Percentiles rank a stretch among this genome's conserved stretches.
phyloP scores from a whole-genome alignment of 1,139 yeast genomes.

The Arxiozyma bovina region DNA sequence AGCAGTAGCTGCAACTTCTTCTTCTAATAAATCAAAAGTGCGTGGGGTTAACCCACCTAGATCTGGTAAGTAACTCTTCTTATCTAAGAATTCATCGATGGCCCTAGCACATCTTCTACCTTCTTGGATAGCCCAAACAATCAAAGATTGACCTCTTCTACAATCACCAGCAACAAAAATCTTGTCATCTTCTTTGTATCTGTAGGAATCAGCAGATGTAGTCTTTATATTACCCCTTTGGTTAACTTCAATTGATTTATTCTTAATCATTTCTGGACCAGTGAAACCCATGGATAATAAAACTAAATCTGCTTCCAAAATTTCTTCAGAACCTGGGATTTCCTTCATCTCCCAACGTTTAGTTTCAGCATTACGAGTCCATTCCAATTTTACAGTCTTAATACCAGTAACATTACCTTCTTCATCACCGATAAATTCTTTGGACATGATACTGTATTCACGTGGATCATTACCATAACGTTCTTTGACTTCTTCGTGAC shows the following conservation, averaged over 20 bases:
- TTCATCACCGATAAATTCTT: constrained; percentile 91
- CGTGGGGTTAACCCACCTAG: constrained; percentile 88
- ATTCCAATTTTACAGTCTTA: constrained; percentile 92
- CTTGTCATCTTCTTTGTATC: constrained; percentile 54
- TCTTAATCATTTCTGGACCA: constrained; percentile 73
- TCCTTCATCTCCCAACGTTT: constrained; percentile 99
- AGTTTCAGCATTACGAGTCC: constrained; percentile 80
- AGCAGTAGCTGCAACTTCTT: constrained; percentile 45
- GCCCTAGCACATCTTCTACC: constrained; percentile 98
- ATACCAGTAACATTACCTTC: constrained; percentile 90
- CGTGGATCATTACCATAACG: constrained; percentile 97
- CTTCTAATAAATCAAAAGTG: constrained; percentile 64
- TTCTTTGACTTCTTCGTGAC: constrained; percentile 89
- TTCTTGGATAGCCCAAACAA: constrained; percentile 99
- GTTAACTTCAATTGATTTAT: constrained; percentile 54
- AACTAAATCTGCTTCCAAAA: constrained; percentile 91
- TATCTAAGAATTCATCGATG: constrained; percentile 74
- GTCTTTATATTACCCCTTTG: constrained; percentile 84
- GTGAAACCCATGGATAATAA: constrained; percentile 94
- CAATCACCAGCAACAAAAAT: constrained; percentile 96
- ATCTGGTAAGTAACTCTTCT: constrained; percentile 78
- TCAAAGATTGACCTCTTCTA: constrained; percentile 95
- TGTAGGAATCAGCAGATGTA: constrained; percentile 57
- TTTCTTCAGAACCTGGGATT: constrained; percentile 87
- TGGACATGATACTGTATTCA: constrained; percentile 88